Percentiles rank a stretch among this genome's conserved stretches.
Evolutionary conservation across 176 grass and related monocot species (phyloP).

Genomic region (Elymus sibiricus): DNA sequence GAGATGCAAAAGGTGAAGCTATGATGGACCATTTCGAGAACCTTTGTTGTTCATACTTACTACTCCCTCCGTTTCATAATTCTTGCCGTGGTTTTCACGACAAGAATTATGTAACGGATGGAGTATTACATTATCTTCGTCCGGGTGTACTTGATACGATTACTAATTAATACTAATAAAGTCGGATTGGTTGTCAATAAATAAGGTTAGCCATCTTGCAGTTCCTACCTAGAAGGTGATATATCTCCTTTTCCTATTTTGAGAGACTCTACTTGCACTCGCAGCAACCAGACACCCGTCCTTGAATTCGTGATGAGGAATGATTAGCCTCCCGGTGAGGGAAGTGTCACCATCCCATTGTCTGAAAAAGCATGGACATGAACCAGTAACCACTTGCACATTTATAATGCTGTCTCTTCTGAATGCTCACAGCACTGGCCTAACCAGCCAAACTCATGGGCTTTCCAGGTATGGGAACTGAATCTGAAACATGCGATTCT

Average conservation of each 20-base stretch:
- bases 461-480: background rate
- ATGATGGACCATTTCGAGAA: background rate
- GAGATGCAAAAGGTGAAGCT: background rate
- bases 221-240: background rate
- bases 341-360: background rate
- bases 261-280: background rate
- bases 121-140: too few species aligned
- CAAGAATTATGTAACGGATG: too few species aligned
- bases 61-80: too few species aligned
- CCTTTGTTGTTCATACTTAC: too few species aligned
- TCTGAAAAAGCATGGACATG: background rate
- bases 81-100: too few species aligned
- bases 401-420: background rate
- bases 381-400: background rate
- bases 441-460: background rate
- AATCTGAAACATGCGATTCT: background rate
- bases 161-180: too few species aligned
- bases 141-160: too few species aligned
- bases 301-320: conserved; percentile 7
- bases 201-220: background rate
- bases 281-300: background rate
- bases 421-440: conserved; percentile 6
- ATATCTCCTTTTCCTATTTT: background rate
- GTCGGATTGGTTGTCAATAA: too few species aligned
- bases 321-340: background rate